Conservation (phyloP, 306 rosid species). For the Benincasa hispida region DNA sequence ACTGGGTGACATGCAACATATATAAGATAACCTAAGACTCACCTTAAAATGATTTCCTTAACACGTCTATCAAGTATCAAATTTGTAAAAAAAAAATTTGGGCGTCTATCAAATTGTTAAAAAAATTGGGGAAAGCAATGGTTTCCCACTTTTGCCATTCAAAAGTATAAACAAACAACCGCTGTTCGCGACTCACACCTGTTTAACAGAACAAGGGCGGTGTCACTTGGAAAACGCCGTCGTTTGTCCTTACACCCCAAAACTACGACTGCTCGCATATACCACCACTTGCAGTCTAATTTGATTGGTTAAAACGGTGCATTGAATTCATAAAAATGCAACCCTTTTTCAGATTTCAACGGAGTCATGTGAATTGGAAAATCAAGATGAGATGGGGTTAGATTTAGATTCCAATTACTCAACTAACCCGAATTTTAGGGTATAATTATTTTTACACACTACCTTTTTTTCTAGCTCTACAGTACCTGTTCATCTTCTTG, state of each 20-base stretch:
- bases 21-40: no score
- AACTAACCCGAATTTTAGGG: neutral
- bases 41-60: no score
- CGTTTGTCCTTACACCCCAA: neutral
- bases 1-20: no score
- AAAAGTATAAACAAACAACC: neutral
- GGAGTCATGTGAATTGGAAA: neutral
- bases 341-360: neutral
- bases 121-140: no score
- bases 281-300: neutral
- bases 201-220: neutral
- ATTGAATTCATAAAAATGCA: neutral
- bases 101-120: no score
- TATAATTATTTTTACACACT: neutral
- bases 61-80: no score
- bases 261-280: neutral
- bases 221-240: neutral
- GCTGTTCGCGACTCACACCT: neutral
- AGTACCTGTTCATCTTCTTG: neutral
- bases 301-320: neutral
- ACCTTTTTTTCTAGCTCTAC: neutral
- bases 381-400: neutral
- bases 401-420: neutral
- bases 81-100: no score
- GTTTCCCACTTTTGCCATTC: neutral